phyloP scores from a whole-genome alignment of 73 alveolate species.

The Paramecium primaurelia region DNA sequence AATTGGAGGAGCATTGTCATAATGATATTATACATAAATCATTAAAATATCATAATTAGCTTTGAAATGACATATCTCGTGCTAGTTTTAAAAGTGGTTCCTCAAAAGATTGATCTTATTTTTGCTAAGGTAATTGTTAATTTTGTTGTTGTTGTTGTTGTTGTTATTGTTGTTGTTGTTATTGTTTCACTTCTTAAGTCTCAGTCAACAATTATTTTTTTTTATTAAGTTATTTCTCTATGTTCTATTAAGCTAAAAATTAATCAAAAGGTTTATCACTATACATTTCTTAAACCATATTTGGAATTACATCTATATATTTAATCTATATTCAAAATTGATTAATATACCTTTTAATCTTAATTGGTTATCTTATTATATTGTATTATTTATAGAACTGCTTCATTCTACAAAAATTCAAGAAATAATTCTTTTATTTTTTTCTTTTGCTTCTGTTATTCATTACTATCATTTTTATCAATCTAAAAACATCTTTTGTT shows the following conservation, averaged over 20 bases:
- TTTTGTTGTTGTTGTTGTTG: too few species aligned
- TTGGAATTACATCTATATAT: constrained; percentile 37
- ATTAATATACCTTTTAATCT: neutral
- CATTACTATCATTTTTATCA: neutral
- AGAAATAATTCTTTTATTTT: constrained; percentile 29
- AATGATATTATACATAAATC: constrained; percentile 32
- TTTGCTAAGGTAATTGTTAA: neutral
- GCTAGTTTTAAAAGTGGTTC: neutral
- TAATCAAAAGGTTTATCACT: constrained; percentile 42
- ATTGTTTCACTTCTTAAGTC: neutral
- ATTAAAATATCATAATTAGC: neutral
- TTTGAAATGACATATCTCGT: neutral
- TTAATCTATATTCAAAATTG: neutral
- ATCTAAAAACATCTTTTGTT: constrained; percentile 6
- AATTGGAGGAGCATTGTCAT: neutral
- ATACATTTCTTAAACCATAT: constrained; percentile 47
- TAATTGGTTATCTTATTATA: constrained; percentile 3
- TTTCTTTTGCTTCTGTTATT: neutral
- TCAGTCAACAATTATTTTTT: neutral
- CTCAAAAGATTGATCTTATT: neutral
- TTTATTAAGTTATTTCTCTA: neutral
- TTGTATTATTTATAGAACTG: neutral
- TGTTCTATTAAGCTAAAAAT: neutral
- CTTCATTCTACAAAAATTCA: constrained; percentile 41
- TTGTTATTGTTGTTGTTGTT: too few species aligned